A percentile compares a stretch with the other conserved stretches of the same genome.
phyloP scores from a whole-genome alignment of 306 rosid species.

The Medicago lupulina region DNA sequence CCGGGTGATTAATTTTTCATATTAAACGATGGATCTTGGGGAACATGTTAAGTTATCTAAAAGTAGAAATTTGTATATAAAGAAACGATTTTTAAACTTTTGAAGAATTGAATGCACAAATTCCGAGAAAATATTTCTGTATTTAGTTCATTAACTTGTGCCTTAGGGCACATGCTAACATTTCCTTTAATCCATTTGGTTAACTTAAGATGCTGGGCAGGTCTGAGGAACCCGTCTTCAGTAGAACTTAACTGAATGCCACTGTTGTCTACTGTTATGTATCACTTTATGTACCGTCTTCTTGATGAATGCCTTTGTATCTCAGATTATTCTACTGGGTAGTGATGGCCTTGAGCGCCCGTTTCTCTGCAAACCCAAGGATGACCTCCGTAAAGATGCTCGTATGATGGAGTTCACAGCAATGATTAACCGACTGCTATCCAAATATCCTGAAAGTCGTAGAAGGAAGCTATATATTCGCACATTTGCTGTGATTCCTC shows the following conservation, averaged over 20 bases:
- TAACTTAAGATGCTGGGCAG: conserved; percentile 17
- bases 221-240: conserved; percentile 15
- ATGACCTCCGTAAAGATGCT: conserved; percentile 97
- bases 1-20: conserved; percentile 18
- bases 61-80: no score
- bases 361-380: conserved; percentile 96
- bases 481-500: conserved; percentile 93
- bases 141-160: no score
- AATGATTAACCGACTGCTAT: conserved; percentile 83
- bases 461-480: conserved; percentile 93
- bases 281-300: conserved; percentile 29
- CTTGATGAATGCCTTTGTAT: conserved; percentile 38
- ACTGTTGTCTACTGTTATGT: conserved; percentile 26
- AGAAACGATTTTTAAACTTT: no score
- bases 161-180: no score
- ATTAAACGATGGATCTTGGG: no score
- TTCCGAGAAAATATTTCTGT: no score
- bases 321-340: conserved; percentile 87
- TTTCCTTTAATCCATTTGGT: not conserved
- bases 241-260: conserved; percentile 31
- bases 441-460: conserved; percentile 96
- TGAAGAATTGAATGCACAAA: no score
- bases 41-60: no score
- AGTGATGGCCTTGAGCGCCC: conserved; percentile 92
- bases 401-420: conserved; percentile 99